Conservation (phyloP, 495 filamentous ascomycete genomes). For the Penicillium silybi region DNA sequence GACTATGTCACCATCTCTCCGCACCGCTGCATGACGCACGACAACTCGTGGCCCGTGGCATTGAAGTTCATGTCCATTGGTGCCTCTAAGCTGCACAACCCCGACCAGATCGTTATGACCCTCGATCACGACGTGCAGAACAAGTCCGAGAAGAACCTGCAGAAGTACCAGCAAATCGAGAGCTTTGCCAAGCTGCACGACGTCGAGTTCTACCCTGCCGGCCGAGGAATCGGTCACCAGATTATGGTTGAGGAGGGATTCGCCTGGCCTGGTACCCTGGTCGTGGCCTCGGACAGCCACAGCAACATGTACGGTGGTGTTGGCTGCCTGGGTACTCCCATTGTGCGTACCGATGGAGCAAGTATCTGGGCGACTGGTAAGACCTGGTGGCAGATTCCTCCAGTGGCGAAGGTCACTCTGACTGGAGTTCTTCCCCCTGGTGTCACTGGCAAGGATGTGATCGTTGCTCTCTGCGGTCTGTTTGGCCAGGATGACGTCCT, state of each 20-base stretch:
- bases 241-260: conserved; percentile 86
- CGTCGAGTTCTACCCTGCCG: conserved; percentile 80
- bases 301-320: conserved; percentile 91
- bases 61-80: conserved; percentile 86
- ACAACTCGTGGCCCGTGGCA: conserved; percentile 86
- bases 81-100: conserved; percentile 68
- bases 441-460: conserved; percentile 94
- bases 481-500: conserved; percentile 89
- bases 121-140: conserved; percentile 96
- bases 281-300: conserved; percentile 80
- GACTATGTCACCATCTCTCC: conserved; percentile 82
- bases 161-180: conserved; percentile 84
- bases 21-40: conserved; percentile 82
- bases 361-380: conserved; percentile 80
- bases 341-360: conserved; percentile 85
- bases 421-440: conserved; percentile 71
- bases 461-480: conserved; percentile 81
- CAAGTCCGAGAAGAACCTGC: conserved; percentile 73
- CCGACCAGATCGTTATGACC: conserved; percentile 79
- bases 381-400: conserved; percentile 90
- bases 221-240: conserved; percentile 83
- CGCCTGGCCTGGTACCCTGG: conserved; percentile 78
- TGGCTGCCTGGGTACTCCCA: conserved; percentile 50
- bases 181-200: conserved; percentile 78
- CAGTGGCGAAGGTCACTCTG: conserved; percentile 75